Percentiles rank a stretch among this genome's conserved stretches.
These are phyloP conservation scores for Macadamia tetraphylla DNA, from an alignment of 164 flowering plant genomes.

Conservation along the genomic window DNA sequence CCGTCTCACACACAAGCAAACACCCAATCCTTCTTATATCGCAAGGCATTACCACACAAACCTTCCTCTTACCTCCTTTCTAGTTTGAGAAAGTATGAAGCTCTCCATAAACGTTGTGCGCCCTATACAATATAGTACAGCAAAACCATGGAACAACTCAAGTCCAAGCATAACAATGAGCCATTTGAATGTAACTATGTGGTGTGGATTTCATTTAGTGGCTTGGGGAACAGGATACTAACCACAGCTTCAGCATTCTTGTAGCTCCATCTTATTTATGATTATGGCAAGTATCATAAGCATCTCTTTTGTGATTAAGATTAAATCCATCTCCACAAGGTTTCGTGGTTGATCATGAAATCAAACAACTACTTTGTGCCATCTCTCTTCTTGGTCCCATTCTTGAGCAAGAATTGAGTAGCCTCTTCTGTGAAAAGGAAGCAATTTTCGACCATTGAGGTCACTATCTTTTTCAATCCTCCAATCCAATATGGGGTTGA, in stretches of 20 bases:
- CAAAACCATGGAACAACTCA: slow-evolving; percentile 42
- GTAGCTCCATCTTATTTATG: slow-evolving; percentile 70
- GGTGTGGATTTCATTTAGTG: slow-evolving; percentile 77
- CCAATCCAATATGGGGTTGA: slow-evolving; percentile 80
- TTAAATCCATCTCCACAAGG: slow-evolving; percentile 43
- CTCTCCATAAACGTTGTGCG: slow-evolving; percentile 67
- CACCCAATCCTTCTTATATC: slow-evolving; percentile 42
- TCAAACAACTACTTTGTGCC: slow-evolving; percentile 76
- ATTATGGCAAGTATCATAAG: slow-evolving; percentile 67
- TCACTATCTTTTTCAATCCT: slow-evolving; percentile 73
- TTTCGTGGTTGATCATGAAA: slow-evolving; percentile 71
- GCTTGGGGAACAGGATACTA: slow-evolving; percentile 74
- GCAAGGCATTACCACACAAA: slow-evolving; percentile 30
- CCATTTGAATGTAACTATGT: slow-evolving; percentile 52
- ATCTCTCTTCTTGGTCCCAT: slow-evolving; percentile 74
- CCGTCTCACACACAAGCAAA: too few relatives aligned
- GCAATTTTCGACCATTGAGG: slow-evolving; percentile 77
- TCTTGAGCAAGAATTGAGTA: slow-evolving; percentile 49
- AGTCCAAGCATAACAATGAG: slow-evolving; percentile 24
- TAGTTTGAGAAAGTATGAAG: slow-evolving; percentile 57
- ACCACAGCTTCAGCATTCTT: slow-evolving; percentile 71
- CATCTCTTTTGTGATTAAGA: slow-evolving; percentile 81
- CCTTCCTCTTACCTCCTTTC: slow-evolving; percentile 60
- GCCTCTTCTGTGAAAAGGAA: slow-evolving; percentile 63
- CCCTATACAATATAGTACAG: slow-evolving; percentile 61